Evolutionary conservation across 2,329 filamentous ascomycete genomes (phyloP).

Genomic region (Endocalyx cinctus): DNA sequence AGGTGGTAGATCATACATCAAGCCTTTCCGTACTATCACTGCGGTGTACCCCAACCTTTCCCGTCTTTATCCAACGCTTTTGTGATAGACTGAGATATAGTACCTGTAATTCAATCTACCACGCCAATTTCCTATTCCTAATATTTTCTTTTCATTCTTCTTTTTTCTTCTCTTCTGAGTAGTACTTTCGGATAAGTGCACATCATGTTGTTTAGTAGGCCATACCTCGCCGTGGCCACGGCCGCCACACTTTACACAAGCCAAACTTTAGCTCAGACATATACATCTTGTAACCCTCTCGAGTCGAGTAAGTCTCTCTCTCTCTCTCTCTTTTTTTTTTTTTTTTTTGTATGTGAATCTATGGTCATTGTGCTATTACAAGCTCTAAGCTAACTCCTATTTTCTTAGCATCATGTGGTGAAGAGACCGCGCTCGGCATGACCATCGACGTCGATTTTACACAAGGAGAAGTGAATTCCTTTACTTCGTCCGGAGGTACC

Average conservation of each 20-base stretch:
- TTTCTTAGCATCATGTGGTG: conserved; percentile 58
- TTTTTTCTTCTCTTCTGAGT: conserved; percentile 5
- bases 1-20: conserved; percentile 4
- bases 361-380: too few species aligned
- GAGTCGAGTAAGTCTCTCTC: conserved; percentile 18
- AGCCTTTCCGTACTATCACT: conserved; percentile 7
- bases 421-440: conserved; percentile 76
- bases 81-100: too few species aligned
- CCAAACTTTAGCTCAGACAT: conserved; percentile 23
- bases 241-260: conserved; percentile 16
- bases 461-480: conserved; percentile 71
- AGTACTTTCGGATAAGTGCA: conserved; percentile 4
- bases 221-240: conserved; percentile 14
- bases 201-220: conserved; percentile 18
- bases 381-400: too few species aligned
- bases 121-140: conserved; percentile 3
- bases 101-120: too few species aligned
- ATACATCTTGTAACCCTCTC: conserved; percentile 26
- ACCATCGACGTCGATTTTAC: conserved; percentile 83
- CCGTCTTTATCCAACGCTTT: too few species aligned
- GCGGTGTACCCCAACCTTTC: conserved; percentile 4
- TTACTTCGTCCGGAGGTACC: conserved; percentile 61
- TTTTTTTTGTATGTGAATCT: conserved; percentile 16
- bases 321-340: background rate
- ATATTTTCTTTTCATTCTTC: conserved; percentile 1